A percentile compares a stretch with the other conserved stretches of the same genome.
Evolutionary conservation across 495 filamentous ascomycete species (phyloP).

Genomic region (Podospora didyma): DNA sequence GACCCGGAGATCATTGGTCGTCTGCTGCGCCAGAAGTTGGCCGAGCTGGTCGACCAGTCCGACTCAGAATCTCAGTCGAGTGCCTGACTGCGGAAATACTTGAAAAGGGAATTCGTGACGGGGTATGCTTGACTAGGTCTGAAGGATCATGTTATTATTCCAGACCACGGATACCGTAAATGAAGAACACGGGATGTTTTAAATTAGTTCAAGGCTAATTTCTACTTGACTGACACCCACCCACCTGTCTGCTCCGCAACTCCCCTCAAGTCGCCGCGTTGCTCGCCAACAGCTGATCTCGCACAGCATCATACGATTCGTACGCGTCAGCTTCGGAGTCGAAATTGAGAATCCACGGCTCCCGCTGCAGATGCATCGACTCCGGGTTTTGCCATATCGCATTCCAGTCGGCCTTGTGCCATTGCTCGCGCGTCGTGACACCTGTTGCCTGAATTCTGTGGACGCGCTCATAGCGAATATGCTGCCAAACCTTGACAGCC

Average conservation of each 20-base stretch:
- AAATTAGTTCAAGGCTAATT: too few relatives aligned
- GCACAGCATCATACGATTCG: background rate
- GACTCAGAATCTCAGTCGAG: background rate
- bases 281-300: background rate
- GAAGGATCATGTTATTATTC: too few relatives aligned
- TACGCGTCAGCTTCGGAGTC: constrained; percentile 55
- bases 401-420: constrained; percentile 54
- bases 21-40: constrained; percentile 23
- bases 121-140: too few relatives aligned
- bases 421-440: constrained; percentile 46
- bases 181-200: too few relatives aligned
- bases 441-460: constrained; percentile 53
- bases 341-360: constrained; percentile 53
- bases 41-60: background rate
- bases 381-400: constrained; percentile 53
- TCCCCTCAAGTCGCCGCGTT: too few relatives aligned
- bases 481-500: constrained; percentile 50
- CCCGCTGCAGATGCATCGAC: constrained; percentile 31
- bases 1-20: constrained; percentile 17
- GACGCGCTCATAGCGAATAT: constrained; percentile 50
- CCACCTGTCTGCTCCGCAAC: too few relatives aligned
- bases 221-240: too few relatives aligned
- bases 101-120: too few relatives aligned
- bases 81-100: too few relatives aligned
- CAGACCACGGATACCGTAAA: too few relatives aligned